Evolutionary conservation across 352 stramenopile genomes (phyloP).

Genomic region (Pythium aquatile): DNA sequence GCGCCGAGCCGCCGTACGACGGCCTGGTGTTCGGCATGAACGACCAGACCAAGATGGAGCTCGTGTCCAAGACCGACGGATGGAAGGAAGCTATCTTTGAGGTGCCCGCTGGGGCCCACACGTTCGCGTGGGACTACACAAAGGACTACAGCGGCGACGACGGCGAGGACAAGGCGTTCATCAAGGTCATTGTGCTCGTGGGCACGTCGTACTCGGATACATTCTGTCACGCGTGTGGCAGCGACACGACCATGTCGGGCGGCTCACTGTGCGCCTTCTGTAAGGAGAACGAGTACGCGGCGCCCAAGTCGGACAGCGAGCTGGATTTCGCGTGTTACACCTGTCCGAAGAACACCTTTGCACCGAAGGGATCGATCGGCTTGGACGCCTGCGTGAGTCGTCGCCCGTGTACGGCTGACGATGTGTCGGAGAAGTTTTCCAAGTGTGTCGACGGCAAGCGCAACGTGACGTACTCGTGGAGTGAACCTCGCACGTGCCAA

Average conservation of each 20-base stretch:
- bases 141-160: conserved; percentile 75
- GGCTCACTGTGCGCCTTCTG: conserved; percentile 80
- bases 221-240: conserved; percentile 69
- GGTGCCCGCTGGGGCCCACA: conserved; percentile 58
- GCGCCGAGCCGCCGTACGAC: conserved; percentile 73
- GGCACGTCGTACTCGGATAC: conserved; percentile 77
- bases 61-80: conserved; percentile 65
- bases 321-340: conserved; percentile 75
- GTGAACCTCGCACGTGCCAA: conserved; percentile 64
- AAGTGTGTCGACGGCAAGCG: conserved; percentile 50
- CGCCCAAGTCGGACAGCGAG: conserved; percentile 63
- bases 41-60: conserved; percentile 44
- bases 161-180: conserved; percentile 61
- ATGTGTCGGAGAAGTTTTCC: conserved; percentile 62
- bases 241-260: conserved; percentile 73
- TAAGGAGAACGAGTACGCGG: conserved; percentile 74
- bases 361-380: conserved; percentile 74
- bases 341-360: conserved; percentile 59
- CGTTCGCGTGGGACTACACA: conserved; percentile 78
- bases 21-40: conserved; percentile 76
- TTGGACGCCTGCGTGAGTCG: conserved; percentile 60
- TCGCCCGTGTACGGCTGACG: conserved; percentile 57
- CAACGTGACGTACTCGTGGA: conserved; percentile 67
- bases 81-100: conserved; percentile 65
- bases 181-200: conserved; percentile 82